Conservation (phyloP, 768 basidiomycete genomes). For the Lanmaoa pseudosensibilis region DNA sequence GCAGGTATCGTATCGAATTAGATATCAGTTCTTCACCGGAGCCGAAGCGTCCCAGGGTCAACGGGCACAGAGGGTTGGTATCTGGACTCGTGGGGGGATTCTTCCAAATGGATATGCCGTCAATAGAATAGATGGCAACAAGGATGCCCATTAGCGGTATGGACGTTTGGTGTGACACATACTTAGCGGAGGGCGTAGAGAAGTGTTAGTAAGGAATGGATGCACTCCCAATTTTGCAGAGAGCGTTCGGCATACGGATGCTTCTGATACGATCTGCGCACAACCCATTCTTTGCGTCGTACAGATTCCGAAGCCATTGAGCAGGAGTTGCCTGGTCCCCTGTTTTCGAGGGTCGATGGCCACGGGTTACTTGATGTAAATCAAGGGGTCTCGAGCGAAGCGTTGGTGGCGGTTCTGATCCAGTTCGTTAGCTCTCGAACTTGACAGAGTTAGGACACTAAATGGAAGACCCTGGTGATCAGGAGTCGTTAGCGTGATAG, state of each 20-base stretch:
- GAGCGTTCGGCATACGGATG: constrained; percentile 13
- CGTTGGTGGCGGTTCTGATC: constrained; percentile 2
- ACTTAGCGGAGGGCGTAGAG: constrained; percentile 26
- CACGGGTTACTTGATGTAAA: constrained; percentile 18
- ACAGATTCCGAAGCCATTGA: constrained; percentile 15
- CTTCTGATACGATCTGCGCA: constrained; percentile 25
- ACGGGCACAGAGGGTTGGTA: neutral
- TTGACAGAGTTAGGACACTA: constrained; percentile 16
- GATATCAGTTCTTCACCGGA: neutral
- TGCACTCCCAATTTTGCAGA: constrained; percentile 18
- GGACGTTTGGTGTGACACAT: constrained; percentile 7
- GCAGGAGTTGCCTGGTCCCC: constrained; percentile 5
- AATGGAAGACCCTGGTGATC: constrained; percentile 36
- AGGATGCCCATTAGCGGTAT: constrained; percentile 11
- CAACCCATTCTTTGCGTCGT: constrained; percentile 1
- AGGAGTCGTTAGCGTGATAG: constrained; percentile 22
- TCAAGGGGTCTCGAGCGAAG: constrained; percentile 18
- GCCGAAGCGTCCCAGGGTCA: constrained; percentile 3
- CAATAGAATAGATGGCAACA: constrained; percentile 4
- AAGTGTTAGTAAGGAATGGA: constrained; percentile 31
- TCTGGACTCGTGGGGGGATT: constrained; percentile 8
- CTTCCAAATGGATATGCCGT: constrained; percentile 7
- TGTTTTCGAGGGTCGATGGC: constrained; percentile 20
- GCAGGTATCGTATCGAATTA: neutral
- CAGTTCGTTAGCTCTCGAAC: constrained; percentile 20